These are phyloP conservation scores for Oryza glumipatula DNA, from an alignment of 176 grass and related monocot genomes.

Conservation along the genomic window DNA sequence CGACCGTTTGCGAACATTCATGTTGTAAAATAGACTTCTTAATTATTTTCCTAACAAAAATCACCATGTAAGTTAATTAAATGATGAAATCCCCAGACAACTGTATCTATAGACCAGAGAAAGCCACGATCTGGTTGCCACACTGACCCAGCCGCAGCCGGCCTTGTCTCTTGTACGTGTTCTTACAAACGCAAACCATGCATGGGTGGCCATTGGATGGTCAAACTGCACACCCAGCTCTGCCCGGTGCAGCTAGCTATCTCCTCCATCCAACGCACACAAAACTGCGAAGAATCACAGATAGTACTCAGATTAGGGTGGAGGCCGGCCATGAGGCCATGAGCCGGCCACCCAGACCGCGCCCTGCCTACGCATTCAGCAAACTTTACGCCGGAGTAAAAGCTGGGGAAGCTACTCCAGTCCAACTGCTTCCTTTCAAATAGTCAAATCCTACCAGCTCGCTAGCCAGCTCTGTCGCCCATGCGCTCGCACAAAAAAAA, in stretches of 20 bases:
- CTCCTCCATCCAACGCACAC: background rate
- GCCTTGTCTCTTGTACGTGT: background rate
- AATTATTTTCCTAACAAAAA: background rate
- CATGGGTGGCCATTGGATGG: conserved; percentile 24
- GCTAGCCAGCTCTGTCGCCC: conserved; percentile 42
- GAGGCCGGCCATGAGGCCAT: background rate
- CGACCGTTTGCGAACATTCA: too few species aligned
- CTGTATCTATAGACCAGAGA: background rate
- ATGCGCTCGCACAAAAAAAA: conserved; percentile 22
- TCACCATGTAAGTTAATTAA: background rate
- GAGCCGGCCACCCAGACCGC: background rate
- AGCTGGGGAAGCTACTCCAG: conserved; percentile 12
- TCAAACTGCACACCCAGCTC: conserved; percentile 43
- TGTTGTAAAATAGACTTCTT: background rate
- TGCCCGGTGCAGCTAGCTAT: conserved; percentile 27
- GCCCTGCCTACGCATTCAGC: conserved; percentile 24
- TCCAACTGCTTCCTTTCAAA: conserved; percentile 53
- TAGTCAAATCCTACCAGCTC: conserved; percentile 56
- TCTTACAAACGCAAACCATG: background rate
- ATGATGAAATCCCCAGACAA: background rate
- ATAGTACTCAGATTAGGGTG: background rate
- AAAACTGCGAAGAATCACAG: background rate
- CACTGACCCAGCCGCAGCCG: background rate
- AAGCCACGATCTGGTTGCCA: background rate
- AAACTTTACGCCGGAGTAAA: conserved; percentile 42